Evolutionary conservation across 305 asterid genomes (phyloP).

Genomic region (Ilex paraguariensis): DNA sequence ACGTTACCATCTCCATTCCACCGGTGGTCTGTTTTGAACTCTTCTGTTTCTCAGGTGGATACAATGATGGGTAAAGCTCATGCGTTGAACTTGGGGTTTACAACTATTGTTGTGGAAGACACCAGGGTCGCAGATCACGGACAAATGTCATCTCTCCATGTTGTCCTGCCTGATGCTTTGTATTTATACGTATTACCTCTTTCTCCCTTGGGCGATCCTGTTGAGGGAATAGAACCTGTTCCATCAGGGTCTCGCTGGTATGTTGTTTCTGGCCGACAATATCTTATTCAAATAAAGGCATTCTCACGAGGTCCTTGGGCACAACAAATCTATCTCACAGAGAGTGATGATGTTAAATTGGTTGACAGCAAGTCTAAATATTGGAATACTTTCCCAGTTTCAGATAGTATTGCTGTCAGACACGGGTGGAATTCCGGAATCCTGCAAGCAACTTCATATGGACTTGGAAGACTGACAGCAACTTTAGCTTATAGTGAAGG

Average conservation of each 20-base stretch:
- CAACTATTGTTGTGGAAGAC: constrained; percentile 73
- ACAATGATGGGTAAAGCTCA: constrained; percentile 48
- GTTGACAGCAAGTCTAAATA: constrained; percentile 46
- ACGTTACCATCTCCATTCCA: constrained; percentile 78
- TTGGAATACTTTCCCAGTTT: constrained; percentile 66
- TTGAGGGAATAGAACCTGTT: constrained; percentile 44
- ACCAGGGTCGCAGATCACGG: constrained; percentile 80
- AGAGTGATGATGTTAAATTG: constrained; percentile 58
- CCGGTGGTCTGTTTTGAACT: constrained; percentile 68
- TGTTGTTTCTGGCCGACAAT: constrained; percentile 62
- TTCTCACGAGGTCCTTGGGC: constrained; percentile 62
- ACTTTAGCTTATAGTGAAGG: constrained; percentile 56
- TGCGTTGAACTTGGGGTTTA: constrained; percentile 66
- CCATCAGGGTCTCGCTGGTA: constrained; percentile 77
- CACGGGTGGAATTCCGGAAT: constrained; percentile 33
- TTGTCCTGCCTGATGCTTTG: constrained; percentile 74
- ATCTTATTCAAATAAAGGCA: constrained; percentile 64
- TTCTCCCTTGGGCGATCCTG: constrained; percentile 44
- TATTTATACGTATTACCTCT: constrained; percentile 54
- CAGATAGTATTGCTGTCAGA: constrained; percentile 32
- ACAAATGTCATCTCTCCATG: constrained; percentile 76
- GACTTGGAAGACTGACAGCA: constrained; percentile 80
- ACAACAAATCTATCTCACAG: constrained; percentile 71
- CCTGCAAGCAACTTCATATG: constrained; percentile 56
- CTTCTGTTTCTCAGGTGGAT: constrained; percentile 79